Evolutionary conservation across 129 eudicot species (phyloP), one percentile per base, ranked within the genome.

Genomic region (Arctium lappa): DNA sequence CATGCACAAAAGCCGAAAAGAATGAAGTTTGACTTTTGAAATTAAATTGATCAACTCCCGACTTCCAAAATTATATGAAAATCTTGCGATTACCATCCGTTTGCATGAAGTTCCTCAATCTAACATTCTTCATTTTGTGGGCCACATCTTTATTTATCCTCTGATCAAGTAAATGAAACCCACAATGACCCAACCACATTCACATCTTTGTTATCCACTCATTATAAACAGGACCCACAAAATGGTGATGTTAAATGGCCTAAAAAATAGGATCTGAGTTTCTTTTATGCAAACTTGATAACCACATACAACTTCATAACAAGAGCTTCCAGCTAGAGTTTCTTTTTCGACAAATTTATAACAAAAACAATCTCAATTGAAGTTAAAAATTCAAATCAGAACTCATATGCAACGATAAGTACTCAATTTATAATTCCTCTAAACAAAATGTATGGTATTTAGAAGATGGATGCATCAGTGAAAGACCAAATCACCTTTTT

Each of bases 401-500:
- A 11, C 81, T 27, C n/a, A 22, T 39, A 22, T 22, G 27, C 27
- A 38, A 38, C 38, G 4, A 36, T 6, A 38, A 16, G 53, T 39
- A 22, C 39, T 15, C 29, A 10, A 37, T 31, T 15, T 77, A 53
- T 15, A 12, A 32, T 18, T 9, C 42, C 46, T 38, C 60, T 11
- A 22, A 22, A 22, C n/a, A 16, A 22, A 46, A 34, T 8, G 44
- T 63, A 77, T 16, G 11, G 38, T 15, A 48, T 30, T 31, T 6
- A 31, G 12, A 79, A 44, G 31, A 69, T 38, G 44, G 12, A 12
- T 65, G 48, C 38, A 27, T 30, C 6, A 7, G 18, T 11, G 29
- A 80, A 79, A 29, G 36, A 13, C 46, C 8, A 36, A 39, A 77
- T 78, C 29, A 88, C 97, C 92, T 92, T 92, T 84, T 92, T 92